These are phyloP conservation scores for Vitis hybrid DNA, from an alignment of 177 flowering plant species.

Conservation along the genomic window DNA sequence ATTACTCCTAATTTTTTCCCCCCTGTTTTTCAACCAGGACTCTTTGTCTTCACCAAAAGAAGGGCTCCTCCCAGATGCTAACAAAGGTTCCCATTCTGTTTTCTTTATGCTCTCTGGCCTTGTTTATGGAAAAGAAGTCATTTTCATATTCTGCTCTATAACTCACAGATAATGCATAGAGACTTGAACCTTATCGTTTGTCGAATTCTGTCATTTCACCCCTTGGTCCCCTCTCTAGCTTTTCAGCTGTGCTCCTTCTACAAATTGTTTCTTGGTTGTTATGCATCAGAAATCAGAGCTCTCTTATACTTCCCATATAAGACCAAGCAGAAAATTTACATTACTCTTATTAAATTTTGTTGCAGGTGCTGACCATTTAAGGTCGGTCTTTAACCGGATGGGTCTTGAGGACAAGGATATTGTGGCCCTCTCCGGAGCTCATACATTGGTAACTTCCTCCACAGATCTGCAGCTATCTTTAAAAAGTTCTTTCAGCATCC, in stretches of 20 bases:
- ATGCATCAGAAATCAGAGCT: too few species aligned
- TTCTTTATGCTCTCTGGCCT: not conserved
- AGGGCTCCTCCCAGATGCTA: constrained; percentile 49
- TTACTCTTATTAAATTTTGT: not conserved
- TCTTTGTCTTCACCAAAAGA: constrained; percentile 29
- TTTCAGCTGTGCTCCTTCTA: too few species aligned
- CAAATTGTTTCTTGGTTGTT: too few species aligned
- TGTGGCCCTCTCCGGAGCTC: constrained; percentile 67
- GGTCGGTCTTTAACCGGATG: constrained; percentile 54
- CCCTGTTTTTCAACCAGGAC: constrained; percentile 24
- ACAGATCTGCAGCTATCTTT: not conserved
- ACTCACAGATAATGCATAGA: not conserved
- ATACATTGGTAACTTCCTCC: constrained; percentile 41
- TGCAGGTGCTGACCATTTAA: constrained; percentile 49
- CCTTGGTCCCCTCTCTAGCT: too few species aligned
- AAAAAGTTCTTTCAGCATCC: not conserved
- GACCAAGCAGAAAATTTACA: too few species aligned
- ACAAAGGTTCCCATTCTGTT: constrained; percentile 19
- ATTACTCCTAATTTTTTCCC: not conserved
- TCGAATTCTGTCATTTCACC: too few species aligned
- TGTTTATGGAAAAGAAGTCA: not conserved
- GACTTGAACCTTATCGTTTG: not conserved
- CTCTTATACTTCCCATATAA: too few species aligned
- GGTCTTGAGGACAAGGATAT: constrained; percentile 61
- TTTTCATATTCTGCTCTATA: not conserved